These are phyloP conservation scores for Rhododendron griersonianum DNA, from an alignment of 148 eudicot genomes.

Conservation along the genomic window DNA sequence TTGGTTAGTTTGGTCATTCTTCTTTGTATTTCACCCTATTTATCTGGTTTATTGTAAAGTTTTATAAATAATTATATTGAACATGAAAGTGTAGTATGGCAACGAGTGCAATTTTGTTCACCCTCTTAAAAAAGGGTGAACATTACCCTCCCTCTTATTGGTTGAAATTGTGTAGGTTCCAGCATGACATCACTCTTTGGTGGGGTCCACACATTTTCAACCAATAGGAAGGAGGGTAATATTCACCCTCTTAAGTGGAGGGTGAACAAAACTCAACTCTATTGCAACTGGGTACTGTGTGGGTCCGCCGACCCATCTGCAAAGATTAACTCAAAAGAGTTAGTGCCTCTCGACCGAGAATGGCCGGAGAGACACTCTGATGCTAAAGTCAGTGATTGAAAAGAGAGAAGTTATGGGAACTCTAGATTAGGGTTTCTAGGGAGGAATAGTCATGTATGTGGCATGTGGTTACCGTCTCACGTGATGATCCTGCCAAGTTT, in stretches of 20 bases:
- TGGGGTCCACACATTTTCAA: no score
- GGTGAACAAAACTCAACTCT: no score
- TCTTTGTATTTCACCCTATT: background rate
- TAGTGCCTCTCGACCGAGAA: background rate
- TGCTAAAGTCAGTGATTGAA: background rate
- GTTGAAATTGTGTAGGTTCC: no score
- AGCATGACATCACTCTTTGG: no score
- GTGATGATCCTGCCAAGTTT: background rate
- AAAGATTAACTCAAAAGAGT: background rate
- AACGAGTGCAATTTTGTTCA: background rate
- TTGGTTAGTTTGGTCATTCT: constrained; percentile 1
- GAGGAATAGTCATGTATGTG: background rate
- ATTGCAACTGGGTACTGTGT: background rate
- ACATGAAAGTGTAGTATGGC: background rate
- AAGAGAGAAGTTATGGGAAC: background rate
- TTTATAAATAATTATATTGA: background rate
- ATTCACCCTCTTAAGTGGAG: no score
- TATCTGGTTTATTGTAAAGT: background rate
- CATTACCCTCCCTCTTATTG: no score
- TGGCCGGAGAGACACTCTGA: background rate
- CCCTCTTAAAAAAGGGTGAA: no score
- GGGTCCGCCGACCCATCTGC: background rate
- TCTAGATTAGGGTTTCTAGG: background rate
- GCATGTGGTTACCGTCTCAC: background rate
- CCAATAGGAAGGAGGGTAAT: no score